Evolutionary conservation across 2,329 filamentous ascomycete genomes (phyloP), one percentile per base, ranked within the genome.

Genomic region (Uncinocarpus reesii): DNA sequence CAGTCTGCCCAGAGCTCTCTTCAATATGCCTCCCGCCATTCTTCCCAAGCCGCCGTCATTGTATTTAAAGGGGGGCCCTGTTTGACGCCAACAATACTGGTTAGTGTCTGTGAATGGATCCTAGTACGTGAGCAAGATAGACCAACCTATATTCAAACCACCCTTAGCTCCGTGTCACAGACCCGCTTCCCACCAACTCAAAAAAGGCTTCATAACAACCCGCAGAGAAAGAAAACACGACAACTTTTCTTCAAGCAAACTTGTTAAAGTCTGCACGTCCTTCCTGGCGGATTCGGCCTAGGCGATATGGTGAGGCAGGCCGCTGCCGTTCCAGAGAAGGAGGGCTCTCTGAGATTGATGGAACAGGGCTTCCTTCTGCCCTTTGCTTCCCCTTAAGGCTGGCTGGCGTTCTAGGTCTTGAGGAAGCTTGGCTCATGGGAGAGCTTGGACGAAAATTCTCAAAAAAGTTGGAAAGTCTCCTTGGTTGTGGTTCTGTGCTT

Each of bases 251-350:
- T 1, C 28, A n/a, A 18, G 13, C 38, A 32, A 42, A n/a, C 8
- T 26, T 40, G 4, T 20, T 6, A 16, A 40, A 26, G 20, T 35
- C 28, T 16, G 43, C 29, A 28, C 35, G 42, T n/a, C 46, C 50
- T 42, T 45, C 42, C 13, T 34, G 35, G 4, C 34, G 16, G 16
- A 16, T 1, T 15, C 21, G 16, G 1, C 50, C 42, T 34, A 52
- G 29, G 15, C 34, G 46, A 31, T 42, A 52, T 24, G 50, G 45
- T 7, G 45, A 48, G 41, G 32, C 23, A 20, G 21, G 18, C 4
- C 34, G 11, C 18, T 38, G n/a, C n/a, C n/a, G 15, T 21, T 37
- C 38, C 18, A 28, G 16, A 44, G 10, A 11, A 8, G 4, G n/a
- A 36, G 41, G 20, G 24, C 28, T 24, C 31, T 11, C 32, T 21